phyloP scores from a whole-genome alignment of 2,329 filamentous ascomycete species.

The Colletotrichum tanaceti region DNA sequence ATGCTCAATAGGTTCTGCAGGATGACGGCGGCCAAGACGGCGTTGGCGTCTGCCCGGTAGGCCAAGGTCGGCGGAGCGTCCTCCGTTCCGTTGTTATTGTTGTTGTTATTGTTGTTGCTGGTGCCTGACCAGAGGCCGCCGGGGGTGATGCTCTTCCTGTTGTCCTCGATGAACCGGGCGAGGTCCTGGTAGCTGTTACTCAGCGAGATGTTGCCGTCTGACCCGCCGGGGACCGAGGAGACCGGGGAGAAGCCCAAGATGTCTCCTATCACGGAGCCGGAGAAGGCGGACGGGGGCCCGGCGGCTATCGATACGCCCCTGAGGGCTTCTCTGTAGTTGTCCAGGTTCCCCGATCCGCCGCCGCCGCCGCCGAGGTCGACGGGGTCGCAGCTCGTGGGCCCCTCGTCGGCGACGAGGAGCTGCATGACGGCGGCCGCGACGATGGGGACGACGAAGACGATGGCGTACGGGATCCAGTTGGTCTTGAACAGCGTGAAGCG shows the following conservation, averaged over 20 bases:
- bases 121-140: conserved; percentile 84
- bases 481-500: conserved; percentile 79
- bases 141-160: conserved; percentile 76
- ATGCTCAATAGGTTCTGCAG: conserved; percentile 74
- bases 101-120: too few species aligned
- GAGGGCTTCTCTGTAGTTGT: conserved; percentile 54
- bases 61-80: conserved; percentile 72
- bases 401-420: conserved; percentile 74
- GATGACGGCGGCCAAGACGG: conserved; percentile 67
- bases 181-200: conserved; percentile 70
- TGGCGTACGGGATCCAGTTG: conserved; percentile 81
- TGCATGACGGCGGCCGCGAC: conserved; percentile 82
- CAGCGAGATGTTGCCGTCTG: conserved; percentile 40
- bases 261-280: conserved; percentile 19
- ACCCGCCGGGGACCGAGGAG: too few species aligned
- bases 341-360: conserved; percentile 53
- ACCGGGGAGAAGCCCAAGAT: conserved; percentile 41
- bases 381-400: conserved; percentile 64
- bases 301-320: conserved; percentile 42
- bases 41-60: conserved; percentile 73
- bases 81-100: too few species aligned
- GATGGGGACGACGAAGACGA: conserved; percentile 81
- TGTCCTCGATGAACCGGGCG: conserved; percentile 69
- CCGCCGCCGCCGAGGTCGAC: conserved; percentile 58
- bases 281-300: conserved; percentile 44